phyloP scores from a whole-genome alignment of 2,329 filamentous ascomycete genomes.

The Diplodia intermedia region DNA sequence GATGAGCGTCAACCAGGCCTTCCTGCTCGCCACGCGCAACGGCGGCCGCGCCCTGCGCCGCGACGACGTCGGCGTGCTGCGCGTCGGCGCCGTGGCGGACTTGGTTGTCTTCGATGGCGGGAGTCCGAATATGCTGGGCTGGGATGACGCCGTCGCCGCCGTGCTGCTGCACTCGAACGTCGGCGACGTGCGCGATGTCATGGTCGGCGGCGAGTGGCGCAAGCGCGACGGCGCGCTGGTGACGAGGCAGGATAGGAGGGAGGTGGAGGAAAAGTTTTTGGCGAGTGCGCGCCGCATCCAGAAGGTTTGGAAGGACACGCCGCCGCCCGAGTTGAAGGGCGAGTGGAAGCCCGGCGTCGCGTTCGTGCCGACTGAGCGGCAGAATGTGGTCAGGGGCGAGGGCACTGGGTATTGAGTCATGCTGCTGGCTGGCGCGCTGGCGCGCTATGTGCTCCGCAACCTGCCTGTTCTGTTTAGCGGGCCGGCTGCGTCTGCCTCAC shows the following conservation, averaged over 20 bases:
- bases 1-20: conserved; percentile 63
- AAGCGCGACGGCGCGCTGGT: conserved; percentile 55
- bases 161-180: conserved; percentile 63
- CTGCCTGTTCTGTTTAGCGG: no score
- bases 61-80: conserved; percentile 60
- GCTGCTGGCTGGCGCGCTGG: no score
- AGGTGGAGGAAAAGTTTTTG: conserved; percentile 38
- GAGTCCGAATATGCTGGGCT: conserved; percentile 60
- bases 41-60: conserved; percentile 61
- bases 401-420: conserved; percentile 32
- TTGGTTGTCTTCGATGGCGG: conserved; percentile 61
- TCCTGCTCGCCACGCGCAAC: conserved; percentile 61
- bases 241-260: conserved; percentile 34
- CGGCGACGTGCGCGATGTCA: conserved; percentile 60
- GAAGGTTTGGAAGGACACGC: conserved; percentile 34
- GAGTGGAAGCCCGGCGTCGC: conserved; percentile 7
- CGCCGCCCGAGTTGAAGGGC: conserved; percentile 26
- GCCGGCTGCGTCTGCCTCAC: no score
- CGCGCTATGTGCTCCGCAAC: no score
- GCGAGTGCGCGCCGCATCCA: conserved; percentile 38
- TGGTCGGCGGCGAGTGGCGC: conserved; percentile 58
- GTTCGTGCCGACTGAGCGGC: conserved; percentile 9
- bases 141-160: conserved; percentile 63
- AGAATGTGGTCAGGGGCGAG: conserved; percentile 27
- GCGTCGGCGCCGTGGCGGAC: conserved; percentile 62